Conservation (phyloP, 2,329 filamentous ascomycete genomes). For the Rutstroemia sp. region DNA sequence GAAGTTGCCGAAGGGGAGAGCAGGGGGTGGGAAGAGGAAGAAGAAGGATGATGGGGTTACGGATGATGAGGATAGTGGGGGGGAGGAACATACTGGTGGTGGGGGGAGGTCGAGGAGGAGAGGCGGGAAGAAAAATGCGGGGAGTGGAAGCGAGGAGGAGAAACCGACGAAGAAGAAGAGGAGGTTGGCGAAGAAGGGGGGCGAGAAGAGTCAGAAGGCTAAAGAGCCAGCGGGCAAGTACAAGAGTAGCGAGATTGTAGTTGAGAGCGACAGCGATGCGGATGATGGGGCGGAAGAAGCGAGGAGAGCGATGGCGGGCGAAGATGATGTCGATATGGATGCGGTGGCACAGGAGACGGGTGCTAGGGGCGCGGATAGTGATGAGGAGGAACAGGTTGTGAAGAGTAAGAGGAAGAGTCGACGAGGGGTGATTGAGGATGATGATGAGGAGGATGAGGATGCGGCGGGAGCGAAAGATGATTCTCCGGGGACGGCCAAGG, state of each 20-base stretch:
- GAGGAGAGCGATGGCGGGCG: slow-evolving; percentile 21
- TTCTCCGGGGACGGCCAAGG: slow-evolving; percentile 24
- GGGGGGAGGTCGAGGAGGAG: neutral
- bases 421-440: slow-evolving; percentile 28
- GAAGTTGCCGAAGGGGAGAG: slow-evolving; percentile 44
- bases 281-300: slow-evolving; percentile 27
- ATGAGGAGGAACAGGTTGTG: slow-evolving; percentile 23
- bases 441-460: slow-evolving; percentile 25
- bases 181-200: slow-evolving; percentile 26
- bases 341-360: neutral
- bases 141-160: slow-evolving; percentile 28
- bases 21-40: slow-evolving; percentile 34
- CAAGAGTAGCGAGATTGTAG: slow-evolving; percentile 30
- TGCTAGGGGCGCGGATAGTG: slow-evolving; percentile 7
- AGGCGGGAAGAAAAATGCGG: slow-evolving; percentile 18
- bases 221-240: slow-evolving; percentile 25
- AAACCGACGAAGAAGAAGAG: slow-evolving; percentile 31
- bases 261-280: slow-evolving; percentile 29
- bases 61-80: slow-evolving; percentile 28
- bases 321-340: slow-evolving; percentile 18
- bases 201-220: slow-evolving; percentile 20
- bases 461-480: slow-evolving; percentile 12
- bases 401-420: slow-evolving; percentile 20
- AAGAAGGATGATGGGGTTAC: slow-evolving; percentile 32
- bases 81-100: slow-evolving; percentile 11